Evolutionary conservation across 2,329 filamentous ascomycete species (phyloP).

Genomic region (Mycocentrospora acerina): DNA sequence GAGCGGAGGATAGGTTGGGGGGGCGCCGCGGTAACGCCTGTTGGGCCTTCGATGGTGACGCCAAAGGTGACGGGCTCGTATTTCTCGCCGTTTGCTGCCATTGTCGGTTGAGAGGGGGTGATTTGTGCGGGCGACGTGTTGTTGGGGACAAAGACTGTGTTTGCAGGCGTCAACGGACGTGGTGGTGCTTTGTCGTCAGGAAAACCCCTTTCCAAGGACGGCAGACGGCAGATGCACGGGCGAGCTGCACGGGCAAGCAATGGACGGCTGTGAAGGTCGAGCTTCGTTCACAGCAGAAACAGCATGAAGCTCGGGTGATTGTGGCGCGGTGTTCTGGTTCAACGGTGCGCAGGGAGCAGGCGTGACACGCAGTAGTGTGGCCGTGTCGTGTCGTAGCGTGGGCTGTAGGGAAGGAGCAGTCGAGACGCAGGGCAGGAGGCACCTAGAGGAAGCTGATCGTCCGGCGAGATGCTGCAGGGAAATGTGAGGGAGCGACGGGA

Average conservation of each 20-base stretch:
- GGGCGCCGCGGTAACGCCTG: constrained; percentile 16
- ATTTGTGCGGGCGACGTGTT: constrained; percentile 4
- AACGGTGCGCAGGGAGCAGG: not conserved
- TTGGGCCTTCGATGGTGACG: constrained; percentile 41
- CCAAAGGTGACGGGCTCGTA: constrained; percentile 45
- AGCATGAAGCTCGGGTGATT: constrained; percentile 14
- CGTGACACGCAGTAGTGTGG: constrained; percentile 2
- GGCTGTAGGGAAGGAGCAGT: constrained; percentile 15
- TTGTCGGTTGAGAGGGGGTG: constrained; percentile 20
- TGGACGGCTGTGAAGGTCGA: constrained; percentile 13
- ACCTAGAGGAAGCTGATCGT: constrained; percentile 13
- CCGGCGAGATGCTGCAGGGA: constrained; percentile 15
- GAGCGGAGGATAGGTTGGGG: constrained; percentile 26
- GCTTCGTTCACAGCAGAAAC: constrained; percentile 15
- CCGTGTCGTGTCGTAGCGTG: constrained; percentile 2
- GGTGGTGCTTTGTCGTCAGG: constrained; percentile 11
- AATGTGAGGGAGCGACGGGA: constrained; percentile 11
- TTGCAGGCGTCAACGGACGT: constrained; percentile 5
- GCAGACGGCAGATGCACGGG: constrained; percentile 15
- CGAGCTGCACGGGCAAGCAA: constrained; percentile 9
- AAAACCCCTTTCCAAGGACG: constrained; percentile 13
- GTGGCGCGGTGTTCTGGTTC: too few species aligned
- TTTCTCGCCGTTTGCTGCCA: constrained; percentile 31
- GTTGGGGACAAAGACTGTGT: constrained; percentile 6
- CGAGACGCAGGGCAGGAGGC: constrained; percentile 5